These are phyloP conservation scores for Acorus calamus DNA, from an alignment of 106 monocot species.

Conservation along the genomic window DNA sequence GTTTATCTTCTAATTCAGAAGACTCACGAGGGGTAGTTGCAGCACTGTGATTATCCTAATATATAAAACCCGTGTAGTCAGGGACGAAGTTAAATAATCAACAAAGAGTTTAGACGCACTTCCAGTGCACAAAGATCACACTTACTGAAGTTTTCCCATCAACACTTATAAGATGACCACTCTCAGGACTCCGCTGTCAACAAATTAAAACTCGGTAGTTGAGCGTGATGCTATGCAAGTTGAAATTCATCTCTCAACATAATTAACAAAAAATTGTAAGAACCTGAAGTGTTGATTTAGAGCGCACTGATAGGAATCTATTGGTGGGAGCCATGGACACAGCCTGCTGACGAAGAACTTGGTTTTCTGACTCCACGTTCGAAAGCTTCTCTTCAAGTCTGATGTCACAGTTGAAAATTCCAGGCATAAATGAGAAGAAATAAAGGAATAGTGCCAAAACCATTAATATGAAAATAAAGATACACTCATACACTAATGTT, in stretches of 20 bases:
- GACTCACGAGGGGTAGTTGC: constrained; percentile 39
- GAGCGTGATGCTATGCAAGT: not conserved
- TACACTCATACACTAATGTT: no score
- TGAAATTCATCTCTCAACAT: not conserved
- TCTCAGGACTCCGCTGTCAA: constrained; percentile 69
- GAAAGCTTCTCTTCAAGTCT: constrained; percentile 86
- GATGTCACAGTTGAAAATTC: constrained; percentile 8
- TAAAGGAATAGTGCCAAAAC: not conserved
- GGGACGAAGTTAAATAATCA: no score
- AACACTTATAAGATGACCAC: constrained; percentile 24
- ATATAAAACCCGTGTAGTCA: not conserved
- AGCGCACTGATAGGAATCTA: constrained; percentile 79
- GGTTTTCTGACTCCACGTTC: constrained; percentile 92
- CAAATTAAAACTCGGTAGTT: constrained; percentile 1
- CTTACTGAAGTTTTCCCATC: constrained; percentile 51
- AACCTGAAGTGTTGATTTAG: constrained; percentile 80
- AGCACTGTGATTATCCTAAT: constrained; percentile 45
- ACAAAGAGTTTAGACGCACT: no score
- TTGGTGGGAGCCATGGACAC: constrained; percentile 67
- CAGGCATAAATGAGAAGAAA: not conserved
- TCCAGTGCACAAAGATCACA: not conserved
- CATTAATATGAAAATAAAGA: no score
- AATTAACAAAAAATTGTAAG: not conserved
- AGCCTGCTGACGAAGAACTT: constrained; percentile 90
- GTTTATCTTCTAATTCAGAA: constrained; percentile 83